Evolutionary conservation across 2,329 filamentous ascomycete species (phyloP), one percentile per base, ranked within the genome.

Genomic region (Stagonosporopsis tanaceti): DNA sequence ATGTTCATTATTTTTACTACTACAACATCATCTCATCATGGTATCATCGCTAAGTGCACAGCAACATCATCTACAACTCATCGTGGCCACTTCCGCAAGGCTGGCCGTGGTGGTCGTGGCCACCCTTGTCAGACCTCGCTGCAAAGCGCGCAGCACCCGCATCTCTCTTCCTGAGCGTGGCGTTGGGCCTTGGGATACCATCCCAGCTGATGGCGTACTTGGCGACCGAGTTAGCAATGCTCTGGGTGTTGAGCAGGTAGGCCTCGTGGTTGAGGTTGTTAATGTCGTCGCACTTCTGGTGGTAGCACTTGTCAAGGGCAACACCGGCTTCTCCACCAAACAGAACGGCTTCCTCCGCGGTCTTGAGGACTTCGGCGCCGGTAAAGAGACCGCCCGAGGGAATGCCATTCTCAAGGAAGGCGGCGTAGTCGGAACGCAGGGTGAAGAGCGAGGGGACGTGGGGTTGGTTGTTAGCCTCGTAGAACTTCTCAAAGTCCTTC

Each of bases 301-400:
- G 77, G 62, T 79, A 78, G 62, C 76, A 76, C 1, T 44, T 53
- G 50, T 78, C 77, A 14, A 76, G 71, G 2, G 73, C 66, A 4
- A 70, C 61, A n/a, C 77, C 77, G 0, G 74, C 76, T 44, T 68
- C 55, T 46, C 76, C 76, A 20, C 76, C 76, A 45, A 77, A 78
- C 5, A 76, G 60, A 37, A 53, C 60, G 4, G 70, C 72, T 50
- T 77, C 73, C 51, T 75, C 73, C 17, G 60, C 67, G 1, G 76
- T 78, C 66, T 78, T 78, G 61, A 76, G 63, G 12, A 68, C 71
- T 40, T 78, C 77, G 15, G 76, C 76, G 14, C 77, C 77, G 2
- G 77, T 78, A 61, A 77, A 77, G 12, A 77, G 68, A 25, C 77
- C 76, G 20, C 76, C 76, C 0, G 73, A 72, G 2, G 77, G 72